Percentiles rank a stretch among this genome's conserved stretches.
phyloP scores from a whole-genome alignment of 2,329 filamentous ascomycete genomes.

The Cryphonectria radicalis region DNA sequence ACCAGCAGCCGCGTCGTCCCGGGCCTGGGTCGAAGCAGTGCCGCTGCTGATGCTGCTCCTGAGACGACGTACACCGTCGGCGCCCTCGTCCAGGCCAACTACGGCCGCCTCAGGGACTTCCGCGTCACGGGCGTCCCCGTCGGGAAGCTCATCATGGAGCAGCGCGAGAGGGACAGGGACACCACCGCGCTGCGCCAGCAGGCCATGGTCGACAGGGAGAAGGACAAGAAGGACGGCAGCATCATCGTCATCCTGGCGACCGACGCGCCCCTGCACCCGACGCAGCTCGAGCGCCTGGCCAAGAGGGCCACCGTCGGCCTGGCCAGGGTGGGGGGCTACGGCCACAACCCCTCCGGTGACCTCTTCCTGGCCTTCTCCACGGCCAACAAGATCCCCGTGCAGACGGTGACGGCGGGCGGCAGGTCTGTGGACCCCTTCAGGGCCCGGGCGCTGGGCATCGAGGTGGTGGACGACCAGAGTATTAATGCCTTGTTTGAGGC shows the following conservation, averaged over 20 bases:
- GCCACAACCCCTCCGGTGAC: constrained; percentile 66
- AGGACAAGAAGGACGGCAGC: constrained; percentile 62
- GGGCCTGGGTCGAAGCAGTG: constrained; percentile 42
- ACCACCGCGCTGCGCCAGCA: constrained; percentile 35
- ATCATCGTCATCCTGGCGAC: constrained; percentile 66
- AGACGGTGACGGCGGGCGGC: constrained; percentile 42
- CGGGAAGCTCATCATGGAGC: constrained; percentile 58
- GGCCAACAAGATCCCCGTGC: constrained; percentile 54
- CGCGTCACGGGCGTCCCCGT: constrained; percentile 65
- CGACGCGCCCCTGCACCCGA: constrained; percentile 40
- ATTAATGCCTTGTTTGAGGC: constrained; percentile 67
- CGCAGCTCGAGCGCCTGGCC: constrained; percentile 41
- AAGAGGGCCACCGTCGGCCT: constrained; percentile 59
- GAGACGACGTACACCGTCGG: constrained; percentile 59
- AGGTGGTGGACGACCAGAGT: constrained; percentile 59
- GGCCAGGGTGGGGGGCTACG: constrained; percentile 63
- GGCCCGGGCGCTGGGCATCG: constrained; percentile 43
- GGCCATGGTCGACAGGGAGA: constrained; percentile 38
- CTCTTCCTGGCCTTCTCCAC: constrained; percentile 72
- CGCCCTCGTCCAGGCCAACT: constrained; percentile 68
- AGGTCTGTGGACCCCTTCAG: constrained; percentile 45
- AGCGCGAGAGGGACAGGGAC: constrained; percentile 37
- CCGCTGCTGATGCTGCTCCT: constrained; percentile 32
- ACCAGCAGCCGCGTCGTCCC: constrained; percentile 62
- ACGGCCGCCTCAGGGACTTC: constrained; percentile 61